Evolutionary conservation across 371 early-diverging fungal species (phyloP), one percentile per base, ranked within the genome.

Genomic region (Aphelidium insulamus): DNA sequence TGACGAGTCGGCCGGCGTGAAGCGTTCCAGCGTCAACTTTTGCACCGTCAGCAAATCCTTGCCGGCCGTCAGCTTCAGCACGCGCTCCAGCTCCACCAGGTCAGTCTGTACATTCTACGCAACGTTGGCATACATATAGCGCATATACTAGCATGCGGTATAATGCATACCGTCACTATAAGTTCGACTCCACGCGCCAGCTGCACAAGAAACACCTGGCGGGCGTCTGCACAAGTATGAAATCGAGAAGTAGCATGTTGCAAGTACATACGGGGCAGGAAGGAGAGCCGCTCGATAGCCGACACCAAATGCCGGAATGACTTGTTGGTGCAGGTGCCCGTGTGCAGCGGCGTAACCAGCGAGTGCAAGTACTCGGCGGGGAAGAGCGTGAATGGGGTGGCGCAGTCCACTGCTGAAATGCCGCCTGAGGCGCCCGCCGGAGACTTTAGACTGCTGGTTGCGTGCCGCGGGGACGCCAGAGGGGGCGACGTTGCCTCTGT

Each of bases 261-360:
- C n/a, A n/a, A n/a, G n/a, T n/a, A n/a, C n/a, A n/a, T n/a, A 10
- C 72, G 72, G 7, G 67, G 54, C 29, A 80, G 43, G 3, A 66
- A 52, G 2, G 82, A 73, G 11, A 95, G 54, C 32, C 83, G 73
- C 36, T 88, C 88, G 22, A 95, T 76, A 11, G 82, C 76, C 21
- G 72, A 62, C 10, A 91, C 53, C 0, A 85, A 83, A 48, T 71
- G 77, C 52, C 85, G 84, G 72, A 92, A 92, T 0, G 90, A 88
- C 38, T 75, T 78, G 44, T 74, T 77, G 6, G 88, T 75, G 45
- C 88, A 86, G 44, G 84, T 87, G 11, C 83, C 90, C 1, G 71
- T 68, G 2, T 81, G 78, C 21, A 95, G 59, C 0, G 87, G 80
- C 37, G 83, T 76, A 5, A 90, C 81, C 16, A 92, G 68, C 4